Conservation (phyloP, 345 rosid species). For the Brassica cretica region DNA sequence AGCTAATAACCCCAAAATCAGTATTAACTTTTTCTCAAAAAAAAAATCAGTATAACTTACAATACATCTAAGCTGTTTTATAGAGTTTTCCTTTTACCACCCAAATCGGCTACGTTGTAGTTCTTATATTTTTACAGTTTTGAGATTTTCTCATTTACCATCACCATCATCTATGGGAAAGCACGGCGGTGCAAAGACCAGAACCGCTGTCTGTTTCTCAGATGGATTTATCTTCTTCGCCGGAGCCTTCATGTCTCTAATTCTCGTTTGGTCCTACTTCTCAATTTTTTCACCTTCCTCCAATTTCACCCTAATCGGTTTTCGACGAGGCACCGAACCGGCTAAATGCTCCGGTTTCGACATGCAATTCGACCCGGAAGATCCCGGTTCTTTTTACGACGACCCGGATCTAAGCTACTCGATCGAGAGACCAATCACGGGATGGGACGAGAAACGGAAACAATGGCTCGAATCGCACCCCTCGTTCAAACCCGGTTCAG, state of each 20-base stretch:
- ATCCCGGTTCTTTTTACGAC: slow-evolving; percentile 58
- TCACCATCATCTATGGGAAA: slow-evolving; percentile 43
- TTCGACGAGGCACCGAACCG: background rate
- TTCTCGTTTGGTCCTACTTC: slow-evolving; percentile 65
- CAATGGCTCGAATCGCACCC: slow-evolving; percentile 78
- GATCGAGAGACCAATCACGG: slow-evolving; percentile 50
- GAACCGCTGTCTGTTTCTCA: slow-evolving; percentile 39
- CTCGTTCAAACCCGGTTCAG: slow-evolving; percentile 56
- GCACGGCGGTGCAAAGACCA: slow-evolving; percentile 38
- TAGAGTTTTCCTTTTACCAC: background rate
- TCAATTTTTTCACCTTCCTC: slow-evolving; percentile 40
- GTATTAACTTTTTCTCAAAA: too few species aligned
- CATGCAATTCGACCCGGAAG: slow-evolving; percentile 55
- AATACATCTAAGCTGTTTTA: background rate
- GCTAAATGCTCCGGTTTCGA: slow-evolving; percentile 38
- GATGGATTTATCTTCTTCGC: slow-evolving; percentile 55
- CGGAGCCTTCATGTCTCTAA: slow-evolving; percentile 53
- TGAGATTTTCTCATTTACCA: background rate
- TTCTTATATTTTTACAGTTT: background rate
- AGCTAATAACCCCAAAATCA: background rate
- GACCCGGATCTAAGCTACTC: slow-evolving; percentile 72
- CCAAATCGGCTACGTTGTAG: background rate
- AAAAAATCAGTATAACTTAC: too few species aligned
- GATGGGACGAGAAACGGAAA: slow-evolving; percentile 79
- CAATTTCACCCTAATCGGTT: slow-evolving; percentile 19